Conservation (phyloP, 176 grass and related monocot species). For the Otatea glauca region DNA sequence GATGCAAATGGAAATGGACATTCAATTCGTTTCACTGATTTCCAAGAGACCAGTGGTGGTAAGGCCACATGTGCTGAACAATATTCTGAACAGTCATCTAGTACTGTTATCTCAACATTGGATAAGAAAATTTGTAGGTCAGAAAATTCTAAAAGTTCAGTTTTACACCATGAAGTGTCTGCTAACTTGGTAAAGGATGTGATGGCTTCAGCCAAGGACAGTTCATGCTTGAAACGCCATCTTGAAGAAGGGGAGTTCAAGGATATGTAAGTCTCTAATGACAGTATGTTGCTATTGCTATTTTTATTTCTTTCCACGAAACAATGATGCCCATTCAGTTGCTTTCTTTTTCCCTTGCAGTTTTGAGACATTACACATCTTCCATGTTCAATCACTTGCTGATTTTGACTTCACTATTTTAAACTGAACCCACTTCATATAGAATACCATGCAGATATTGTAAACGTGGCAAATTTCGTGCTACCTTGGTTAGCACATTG, state of each 20-base stretch:
- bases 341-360: not conserved
- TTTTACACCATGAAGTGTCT: slow-evolving; percentile 44
- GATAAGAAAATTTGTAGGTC: slow-evolving; percentile 33
- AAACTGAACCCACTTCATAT: not conserved
- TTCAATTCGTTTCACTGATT: slow-evolving; percentile 6
- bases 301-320: slow-evolving; percentile 41
- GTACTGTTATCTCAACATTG: slow-evolving; percentile 21
- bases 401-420: slow-evolving; percentile 25
- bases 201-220: slow-evolving; percentile 42
- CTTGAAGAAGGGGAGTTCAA: slow-evolving; percentile 63
- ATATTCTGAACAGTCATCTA: slow-evolving; percentile 37
- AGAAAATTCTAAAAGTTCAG: slow-evolving; percentile 39
- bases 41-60: slow-evolving; percentile 29
- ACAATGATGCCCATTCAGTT: slow-evolving; percentile 2
- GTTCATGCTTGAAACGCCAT: slow-evolving; percentile 31
- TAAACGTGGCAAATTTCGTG: not conserved
- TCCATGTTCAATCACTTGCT: slow-evolving; percentile 15
- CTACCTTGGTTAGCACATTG: slow-evolving; percentile 4
- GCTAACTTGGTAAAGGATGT: slow-evolving; percentile 41
- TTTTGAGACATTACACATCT: slow-evolving; percentile 4
- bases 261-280: slow-evolving; percentile 72
- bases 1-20: slow-evolving; percentile 56
- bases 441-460: slow-evolving; percentile 7
- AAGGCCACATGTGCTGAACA: slow-evolving; percentile 31
- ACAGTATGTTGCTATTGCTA: not conserved